Base-by-base conservation (phyloP, 1,284 basidiomycete species). In the Microbotryum violaceum region DNA sequence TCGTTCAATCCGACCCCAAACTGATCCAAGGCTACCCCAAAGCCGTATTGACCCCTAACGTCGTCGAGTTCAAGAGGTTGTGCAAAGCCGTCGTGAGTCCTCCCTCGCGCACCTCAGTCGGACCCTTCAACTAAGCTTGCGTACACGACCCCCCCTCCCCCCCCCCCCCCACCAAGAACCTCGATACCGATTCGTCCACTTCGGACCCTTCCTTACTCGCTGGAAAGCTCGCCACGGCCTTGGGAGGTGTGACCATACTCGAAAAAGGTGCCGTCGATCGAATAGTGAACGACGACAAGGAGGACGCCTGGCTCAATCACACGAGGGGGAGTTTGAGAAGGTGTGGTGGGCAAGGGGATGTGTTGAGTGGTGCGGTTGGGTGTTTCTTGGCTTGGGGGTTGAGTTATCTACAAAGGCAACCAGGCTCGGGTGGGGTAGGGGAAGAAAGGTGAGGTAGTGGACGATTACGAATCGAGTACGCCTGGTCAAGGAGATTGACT, bases 331-430 rank as follows among this genome's bases (percentile, higher is more conserved):
- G 91, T 1, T 73, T 91, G 67, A 96, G 96, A 77, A 81, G 94
- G 57, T 93, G 91, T 70, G 94, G 94, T 23, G 70, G 71, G 0
- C 69, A 69, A 47, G 94, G 94, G 0, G 94, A 98, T 75, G 85
- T 98, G 52, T 76, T 98, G 57, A 88, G 86, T 68, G 94, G 94
- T 6, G 82, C 82, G 46, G 85, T 91, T 8, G 93, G 91, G 0
- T 84, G 91, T 0, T 84, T 96, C 74, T 79, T 97, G 63, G 92
- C 92, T 1, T 98, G 94, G 93, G 90, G 88, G 3, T 88, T 88
- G 74, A 91, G 89, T 71, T 97, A 89, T 75, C 4, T 42, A 12
- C 37, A 88, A 91, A 70, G 82, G 84, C 89, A 89, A 8, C 6
- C 37, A 55, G 12, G 60, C 25, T 10, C 54, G 51, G 50, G 47